phyloP scores from a whole-genome alignment of 306 rosid genomes.

The Glycine soja region DNA sequence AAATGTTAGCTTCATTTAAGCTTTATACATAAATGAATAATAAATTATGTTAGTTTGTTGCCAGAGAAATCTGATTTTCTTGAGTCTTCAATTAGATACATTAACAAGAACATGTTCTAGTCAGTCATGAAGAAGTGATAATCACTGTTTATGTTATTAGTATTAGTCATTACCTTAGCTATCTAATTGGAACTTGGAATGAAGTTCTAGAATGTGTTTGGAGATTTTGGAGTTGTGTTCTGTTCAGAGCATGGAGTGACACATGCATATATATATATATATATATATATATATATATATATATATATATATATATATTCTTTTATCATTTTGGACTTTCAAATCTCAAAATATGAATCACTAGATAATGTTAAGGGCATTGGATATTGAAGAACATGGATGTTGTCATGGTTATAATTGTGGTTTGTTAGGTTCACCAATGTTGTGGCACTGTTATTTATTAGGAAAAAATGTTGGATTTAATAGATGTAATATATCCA shows the following conservation, averaged over 20 bases:
- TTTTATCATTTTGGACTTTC: neutral
- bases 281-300: no score
- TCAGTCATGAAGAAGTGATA: neutral
- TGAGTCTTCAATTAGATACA: constrained; percentile 3
- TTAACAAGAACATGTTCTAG: neutral
- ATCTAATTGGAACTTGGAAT: constrained; percentile 5
- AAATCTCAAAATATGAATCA: neutral
- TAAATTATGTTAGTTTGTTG: no score
- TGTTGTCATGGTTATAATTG: neutral
- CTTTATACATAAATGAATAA: no score
- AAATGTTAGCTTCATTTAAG: no score
- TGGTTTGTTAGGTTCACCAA: neutral
- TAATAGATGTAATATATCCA: neutral
- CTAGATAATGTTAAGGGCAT: neutral
- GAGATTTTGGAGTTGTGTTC: no score
- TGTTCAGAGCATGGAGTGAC: no score
- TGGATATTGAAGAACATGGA: constrained; percentile 6
- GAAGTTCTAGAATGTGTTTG: neutral
- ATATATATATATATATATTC: no score
- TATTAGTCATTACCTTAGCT: constrained; percentile 8
- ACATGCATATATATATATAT: no score
- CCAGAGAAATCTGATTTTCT: constrained; percentile 24
- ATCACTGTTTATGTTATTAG: neutral
- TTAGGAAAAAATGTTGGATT: neutral
- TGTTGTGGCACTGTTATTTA: constrained; percentile 8